Evolutionary conservation across 768 basidiomycete genomes (phyloP).

Genomic region (Zangia roseola): DNA sequence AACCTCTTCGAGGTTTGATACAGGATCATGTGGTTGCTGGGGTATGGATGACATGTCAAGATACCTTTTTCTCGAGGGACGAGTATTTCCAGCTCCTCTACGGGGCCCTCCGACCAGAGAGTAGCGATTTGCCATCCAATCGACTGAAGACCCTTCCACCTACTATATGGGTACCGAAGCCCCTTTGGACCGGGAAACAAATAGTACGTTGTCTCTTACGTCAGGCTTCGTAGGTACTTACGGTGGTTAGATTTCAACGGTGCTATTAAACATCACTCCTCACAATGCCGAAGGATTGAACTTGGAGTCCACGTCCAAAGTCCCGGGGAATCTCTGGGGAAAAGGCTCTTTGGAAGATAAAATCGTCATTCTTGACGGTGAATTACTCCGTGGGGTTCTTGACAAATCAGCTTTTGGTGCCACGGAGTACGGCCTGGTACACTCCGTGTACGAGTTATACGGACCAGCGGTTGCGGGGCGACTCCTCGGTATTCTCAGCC

Average conservation of each 20-base stretch:
- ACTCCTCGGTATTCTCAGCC: conserved; percentile 88
- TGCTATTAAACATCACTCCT: conserved; percentile 91
- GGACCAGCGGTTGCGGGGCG: conserved; percentile 87
- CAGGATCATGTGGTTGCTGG: conserved; percentile 99
- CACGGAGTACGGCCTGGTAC: conserved; percentile 92
- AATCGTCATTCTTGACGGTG: conserved; percentile 89
- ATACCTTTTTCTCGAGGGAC: conserved; percentile 91
- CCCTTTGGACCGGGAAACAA: conserved; percentile 98
- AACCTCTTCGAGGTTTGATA: conserved; percentile 94
- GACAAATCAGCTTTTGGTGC: conserved; percentile 99
- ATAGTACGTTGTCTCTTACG: conserved; percentile 56
- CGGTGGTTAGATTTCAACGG: conserved; percentile 77
- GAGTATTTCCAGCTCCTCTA: conserved; percentile 97
- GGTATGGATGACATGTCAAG: conserved; percentile 98
- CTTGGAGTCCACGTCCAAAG: conserved; percentile 82
- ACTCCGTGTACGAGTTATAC: conserved; percentile 95
- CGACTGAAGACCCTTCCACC: conserved; percentile 84
- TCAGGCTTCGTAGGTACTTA: neutral
- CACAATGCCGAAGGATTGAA: conserved; percentile 76
- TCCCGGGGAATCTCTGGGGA: conserved; percentile 85
- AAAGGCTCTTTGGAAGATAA: conserved; percentile 76
- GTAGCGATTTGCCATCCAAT: conserved; percentile 52
- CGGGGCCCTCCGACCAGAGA: conserved; percentile 89
- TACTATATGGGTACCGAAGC: conserved; percentile 85
- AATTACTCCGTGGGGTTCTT: conserved; percentile 88